Percentiles rank a stretch among this genome's conserved stretches.
phyloP scores from a whole-genome alignment of 441 rosid genomes.

The Capsella rubella region DNA sequence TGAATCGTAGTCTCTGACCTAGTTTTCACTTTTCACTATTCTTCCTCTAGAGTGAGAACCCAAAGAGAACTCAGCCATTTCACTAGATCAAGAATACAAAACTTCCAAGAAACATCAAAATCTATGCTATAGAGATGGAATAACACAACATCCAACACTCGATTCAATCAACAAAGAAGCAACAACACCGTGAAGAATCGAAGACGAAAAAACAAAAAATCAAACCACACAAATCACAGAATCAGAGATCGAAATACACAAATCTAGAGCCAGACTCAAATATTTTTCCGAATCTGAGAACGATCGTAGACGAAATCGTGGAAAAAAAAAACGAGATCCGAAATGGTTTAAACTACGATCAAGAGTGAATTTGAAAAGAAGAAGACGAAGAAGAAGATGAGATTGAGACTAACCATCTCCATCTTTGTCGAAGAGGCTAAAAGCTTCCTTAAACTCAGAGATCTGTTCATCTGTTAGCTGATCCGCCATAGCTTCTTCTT shows the following conservation, averaged over 20 bases:
- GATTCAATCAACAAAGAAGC: not conserved
- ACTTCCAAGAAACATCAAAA: not conserved
- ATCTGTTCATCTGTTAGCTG: conserved; percentile 85
- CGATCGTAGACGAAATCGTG: not conserved
- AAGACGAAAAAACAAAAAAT: not conserved
- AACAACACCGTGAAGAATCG: not conserved
- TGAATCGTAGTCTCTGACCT: not conserved
- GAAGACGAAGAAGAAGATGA: not conserved
- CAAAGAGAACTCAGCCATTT: not conserved
- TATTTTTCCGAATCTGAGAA: not conserved
- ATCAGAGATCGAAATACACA: not conserved
- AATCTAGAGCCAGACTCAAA: too few relatives aligned
- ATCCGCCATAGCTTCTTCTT: conserved; percentile 59
- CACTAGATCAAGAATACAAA: not conserved
- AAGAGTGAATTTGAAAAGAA: not conserved
- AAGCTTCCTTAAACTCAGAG: conserved; percentile 89
- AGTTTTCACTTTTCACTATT: not conserved
- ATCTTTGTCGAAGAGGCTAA: conserved; percentile 85
- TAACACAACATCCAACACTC: not conserved
- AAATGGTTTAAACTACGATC: conserved; percentile 18
- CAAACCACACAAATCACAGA: not conserved
- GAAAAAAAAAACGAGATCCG: conserved; percentile 1
- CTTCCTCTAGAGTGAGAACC: not conserved
- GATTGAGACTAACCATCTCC: conserved; percentile 64
- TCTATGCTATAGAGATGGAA: not conserved